phyloP scores from a whole-genome alignment of 1,139 yeast species.

The Taphrina confusa region DNA sequence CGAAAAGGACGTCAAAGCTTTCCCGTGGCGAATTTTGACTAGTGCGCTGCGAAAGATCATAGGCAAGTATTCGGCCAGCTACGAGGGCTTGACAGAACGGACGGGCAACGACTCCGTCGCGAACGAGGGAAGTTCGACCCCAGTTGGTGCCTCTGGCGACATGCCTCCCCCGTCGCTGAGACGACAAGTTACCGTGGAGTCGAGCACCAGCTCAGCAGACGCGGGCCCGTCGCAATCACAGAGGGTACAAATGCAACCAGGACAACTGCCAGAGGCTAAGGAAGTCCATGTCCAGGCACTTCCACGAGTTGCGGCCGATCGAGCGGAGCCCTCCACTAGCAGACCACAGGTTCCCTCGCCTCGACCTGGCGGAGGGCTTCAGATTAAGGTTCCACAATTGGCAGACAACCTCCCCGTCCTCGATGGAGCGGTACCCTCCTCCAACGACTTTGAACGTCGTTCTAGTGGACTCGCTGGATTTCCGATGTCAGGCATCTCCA shows the following conservation, averaged over 20 bases:
- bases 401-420: conserved; percentile 14
- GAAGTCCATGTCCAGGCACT: not conserved
- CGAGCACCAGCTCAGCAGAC: not conserved
- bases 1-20: conserved; percentile 71
- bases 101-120: not conserved
- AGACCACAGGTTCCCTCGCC: conserved; percentile 6
- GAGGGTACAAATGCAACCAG: not conserved
- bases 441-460: conserved; percentile 17
- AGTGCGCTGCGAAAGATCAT: conserved; percentile 63
- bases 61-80: conserved; percentile 53
- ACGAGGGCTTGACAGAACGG: conserved; percentile 23
- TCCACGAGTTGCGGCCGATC: conserved; percentile 1
- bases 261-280: not conserved
- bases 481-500: conserved; percentile 20
- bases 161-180: conserved; percentile 7
- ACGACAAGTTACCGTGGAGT: not conserved
- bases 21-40: conserved; percentile 59
- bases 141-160: not conserved
- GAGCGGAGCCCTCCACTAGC: conserved; percentile 11
- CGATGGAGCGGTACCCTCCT: conserved; percentile 11
- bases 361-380: conserved; percentile 3
- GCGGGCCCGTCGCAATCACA: not conserved
- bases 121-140: not conserved
- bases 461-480: conserved; percentile 2
- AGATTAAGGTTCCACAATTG: conserved; percentile 18